Evolutionary conservation across 805 yeast genomes (phyloP).

Genomic region (Wickerhamomyces xylosicus): DNA sequence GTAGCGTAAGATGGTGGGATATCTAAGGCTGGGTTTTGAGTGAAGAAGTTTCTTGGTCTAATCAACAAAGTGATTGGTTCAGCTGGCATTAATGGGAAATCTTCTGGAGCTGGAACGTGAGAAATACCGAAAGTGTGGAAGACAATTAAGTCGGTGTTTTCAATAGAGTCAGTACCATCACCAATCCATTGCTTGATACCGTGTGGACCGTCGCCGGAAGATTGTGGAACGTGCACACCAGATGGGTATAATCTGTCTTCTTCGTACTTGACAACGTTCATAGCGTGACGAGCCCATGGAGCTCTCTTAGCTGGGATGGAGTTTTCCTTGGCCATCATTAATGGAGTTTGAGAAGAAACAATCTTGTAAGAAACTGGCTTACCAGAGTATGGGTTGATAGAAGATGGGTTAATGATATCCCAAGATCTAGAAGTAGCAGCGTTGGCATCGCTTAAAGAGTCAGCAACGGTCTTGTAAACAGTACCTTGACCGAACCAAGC

Average conservation of each 20-base stretch:
- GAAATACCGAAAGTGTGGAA: conserved; percentile 82
- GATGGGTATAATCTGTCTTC: conserved; percentile 75
- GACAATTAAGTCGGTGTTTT: conserved; percentile 60
- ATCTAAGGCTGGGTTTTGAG: conserved; percentile 69
- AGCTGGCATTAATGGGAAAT: conserved; percentile 84
- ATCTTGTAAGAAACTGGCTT: conserved; percentile 70
- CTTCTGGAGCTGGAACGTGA: conserved; percentile 85
- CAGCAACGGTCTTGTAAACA: conserved; percentile 57
- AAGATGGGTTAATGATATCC: conserved; percentile 69
- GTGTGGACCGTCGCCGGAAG: conserved; percentile 57
- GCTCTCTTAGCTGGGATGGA: conserved; percentile 75
- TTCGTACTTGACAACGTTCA: conserved; percentile 60
- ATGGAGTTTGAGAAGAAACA: conserved; percentile 67
- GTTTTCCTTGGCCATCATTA: conserved; percentile 62
- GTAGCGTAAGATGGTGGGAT: conserved; percentile 53
- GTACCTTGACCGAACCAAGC: conserved; percentile 60
- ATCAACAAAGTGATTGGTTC: conserved; percentile 67
- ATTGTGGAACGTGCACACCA: conserved; percentile 68
- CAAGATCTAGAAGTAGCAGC: conserved; percentile 61
- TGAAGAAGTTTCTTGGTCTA: conserved; percentile 73
- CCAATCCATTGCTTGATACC: conserved; percentile 66
- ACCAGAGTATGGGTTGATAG: conserved; percentile 57
- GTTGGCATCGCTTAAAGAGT: conserved; percentile 52
- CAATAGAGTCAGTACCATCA: conserved; percentile 46
- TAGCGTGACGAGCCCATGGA: conserved; percentile 62